Evolutionary conservation across 441 rosid species (phyloP).

Genomic region (Bruguiera hainesii): DNA sequence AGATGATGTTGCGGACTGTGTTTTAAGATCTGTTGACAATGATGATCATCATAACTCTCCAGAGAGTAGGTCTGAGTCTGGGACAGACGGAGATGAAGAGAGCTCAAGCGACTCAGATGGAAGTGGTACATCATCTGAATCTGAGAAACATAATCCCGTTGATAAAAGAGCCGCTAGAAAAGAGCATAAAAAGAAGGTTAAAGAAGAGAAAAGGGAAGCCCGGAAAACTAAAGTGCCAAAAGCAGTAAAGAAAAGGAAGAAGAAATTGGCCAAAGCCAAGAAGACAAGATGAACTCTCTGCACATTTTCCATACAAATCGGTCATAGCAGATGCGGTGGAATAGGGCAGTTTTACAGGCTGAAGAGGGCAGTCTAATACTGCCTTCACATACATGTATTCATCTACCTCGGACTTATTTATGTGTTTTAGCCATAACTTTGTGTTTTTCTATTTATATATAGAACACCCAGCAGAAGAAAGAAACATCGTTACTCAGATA

Average conservation of each 20-base stretch:
- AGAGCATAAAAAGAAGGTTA: slow-evolving; percentile 93
- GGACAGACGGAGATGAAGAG: slow-evolving; percentile 39
- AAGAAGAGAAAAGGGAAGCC: slow-evolving; percentile 81
- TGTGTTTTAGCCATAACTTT: too few relatives aligned
- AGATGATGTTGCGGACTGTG: slow-evolving; percentile 21
- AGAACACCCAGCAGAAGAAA: too few relatives aligned
- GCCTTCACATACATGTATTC: neutral
- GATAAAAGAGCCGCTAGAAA: slow-evolving; percentile 83
- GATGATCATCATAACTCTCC: slow-evolving; percentile 19
- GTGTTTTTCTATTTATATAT: too few relatives aligned
- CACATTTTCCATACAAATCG: neutral
- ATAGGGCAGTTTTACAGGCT: neutral
- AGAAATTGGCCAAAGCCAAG: slow-evolving; percentile 73
- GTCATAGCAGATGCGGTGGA: neutral
- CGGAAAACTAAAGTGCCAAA: slow-evolving; percentile 80
- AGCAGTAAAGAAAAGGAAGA: slow-evolving; percentile 88
- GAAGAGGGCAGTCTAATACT: neutral
- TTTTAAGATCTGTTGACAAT: slow-evolving; percentile 16
- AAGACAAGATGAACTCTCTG: slow-evolving; percentile 50
- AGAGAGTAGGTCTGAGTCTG: slow-evolving; percentile 28
- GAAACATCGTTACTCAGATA: too few relatives aligned
- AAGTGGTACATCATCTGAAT: slow-evolving; percentile 18
- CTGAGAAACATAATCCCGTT: slow-evolving; percentile 30
- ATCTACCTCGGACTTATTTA: too few relatives aligned
- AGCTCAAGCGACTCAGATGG: slow-evolving; percentile 28